phyloP scores from a whole-genome alignment of 352 stramenopile genomes.

The Globisporangium mamillatum region DNA sequence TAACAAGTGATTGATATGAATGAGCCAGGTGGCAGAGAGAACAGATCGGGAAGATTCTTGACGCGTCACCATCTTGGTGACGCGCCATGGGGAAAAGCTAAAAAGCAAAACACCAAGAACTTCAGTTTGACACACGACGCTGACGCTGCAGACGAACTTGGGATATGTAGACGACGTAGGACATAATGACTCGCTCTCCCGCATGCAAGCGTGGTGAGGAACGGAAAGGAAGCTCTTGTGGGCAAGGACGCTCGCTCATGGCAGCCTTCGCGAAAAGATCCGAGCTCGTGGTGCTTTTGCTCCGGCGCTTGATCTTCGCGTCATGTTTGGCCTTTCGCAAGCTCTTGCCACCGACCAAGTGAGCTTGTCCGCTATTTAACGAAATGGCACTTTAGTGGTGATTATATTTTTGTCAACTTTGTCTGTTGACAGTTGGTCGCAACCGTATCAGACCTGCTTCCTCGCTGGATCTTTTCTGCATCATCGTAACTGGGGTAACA shows the following conservation, averaged over 20 bases:
- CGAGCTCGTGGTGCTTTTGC: too few species aligned
- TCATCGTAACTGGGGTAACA: neutral
- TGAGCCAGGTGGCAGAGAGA: neutral
- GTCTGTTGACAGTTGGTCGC: neutral
- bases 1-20: neutral
- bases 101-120: neutral
- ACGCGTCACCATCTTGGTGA: neutral
- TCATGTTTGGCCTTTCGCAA: too few species aligned
- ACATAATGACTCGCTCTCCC: neutral
- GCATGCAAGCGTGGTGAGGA: neutral
- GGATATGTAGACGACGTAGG: neutral
- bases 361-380: too few species aligned
- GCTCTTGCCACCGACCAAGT: too few species aligned
- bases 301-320: too few species aligned
- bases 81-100: neutral
- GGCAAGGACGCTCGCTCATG: neutral
- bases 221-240: neutral
- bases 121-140: neutral
- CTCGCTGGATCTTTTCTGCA: neutral
- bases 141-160: neutral
- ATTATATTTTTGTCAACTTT: neutral
- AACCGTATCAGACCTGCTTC: too few species aligned
- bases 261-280: neutral
- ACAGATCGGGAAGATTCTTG: neutral
- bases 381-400: too few species aligned